phyloP scores from a whole-genome alignment of 345 rosid genomes.

The Angophora floribunda region DNA sequence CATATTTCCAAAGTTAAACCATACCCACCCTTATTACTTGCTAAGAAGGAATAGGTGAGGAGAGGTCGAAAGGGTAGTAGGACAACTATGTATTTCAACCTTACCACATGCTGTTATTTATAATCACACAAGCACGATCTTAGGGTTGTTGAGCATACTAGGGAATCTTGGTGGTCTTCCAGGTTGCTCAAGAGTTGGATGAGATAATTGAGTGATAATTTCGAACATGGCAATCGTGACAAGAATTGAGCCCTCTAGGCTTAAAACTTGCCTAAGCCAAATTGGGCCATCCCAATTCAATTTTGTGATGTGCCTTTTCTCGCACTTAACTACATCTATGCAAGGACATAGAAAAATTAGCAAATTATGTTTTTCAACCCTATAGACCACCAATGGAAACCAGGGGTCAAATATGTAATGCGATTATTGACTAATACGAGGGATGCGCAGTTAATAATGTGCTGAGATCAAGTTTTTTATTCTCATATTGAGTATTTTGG shows the following conservation, averaged over 20 bases:
- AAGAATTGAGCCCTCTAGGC: neutral
- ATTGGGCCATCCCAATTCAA: neutral
- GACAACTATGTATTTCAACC: neutral
- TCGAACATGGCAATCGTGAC: fast-evolving
- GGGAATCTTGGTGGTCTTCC: neutral
- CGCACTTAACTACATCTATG: neutral
- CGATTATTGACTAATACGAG: neutral
- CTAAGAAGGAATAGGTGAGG: too few species aligned
- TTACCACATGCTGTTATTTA: fast-evolving
- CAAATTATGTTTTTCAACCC: neutral
- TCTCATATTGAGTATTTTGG: neutral
- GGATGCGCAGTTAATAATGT: neutral
- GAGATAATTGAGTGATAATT: neutral
- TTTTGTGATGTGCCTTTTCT: neutral
- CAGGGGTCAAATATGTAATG: neutral
- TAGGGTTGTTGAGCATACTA: too few species aligned
- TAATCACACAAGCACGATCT: neutral
- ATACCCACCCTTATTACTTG: too few species aligned
- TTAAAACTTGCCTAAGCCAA: neutral
- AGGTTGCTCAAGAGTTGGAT: neutral
- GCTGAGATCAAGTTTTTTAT: neutral
- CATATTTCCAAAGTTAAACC: too few species aligned
- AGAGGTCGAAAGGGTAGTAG: too few species aligned
- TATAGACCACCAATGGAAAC: neutral
- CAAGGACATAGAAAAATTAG: neutral